Evolutionary conservation across 345 rosid genomes (phyloP).

Genomic region (Schrenkiella parvula): DNA sequence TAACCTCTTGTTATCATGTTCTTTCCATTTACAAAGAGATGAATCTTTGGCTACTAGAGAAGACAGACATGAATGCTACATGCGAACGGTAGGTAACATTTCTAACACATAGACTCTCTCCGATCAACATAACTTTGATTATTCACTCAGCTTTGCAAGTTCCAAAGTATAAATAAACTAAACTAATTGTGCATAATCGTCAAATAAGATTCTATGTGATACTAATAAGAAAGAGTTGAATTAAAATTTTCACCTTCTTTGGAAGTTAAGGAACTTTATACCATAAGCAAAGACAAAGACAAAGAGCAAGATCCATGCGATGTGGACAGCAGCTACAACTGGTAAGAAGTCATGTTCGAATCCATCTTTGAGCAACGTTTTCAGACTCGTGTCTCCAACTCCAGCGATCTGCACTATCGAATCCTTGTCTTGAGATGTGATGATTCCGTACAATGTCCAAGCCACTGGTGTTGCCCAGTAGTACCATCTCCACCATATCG

Average conservation of each 20-base stretch:
- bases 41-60: no score
- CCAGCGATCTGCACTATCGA: constrained; percentile 42
- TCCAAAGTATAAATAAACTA: no score
- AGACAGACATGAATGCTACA: no score
- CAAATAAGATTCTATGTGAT: no score
- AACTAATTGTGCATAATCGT: no score
- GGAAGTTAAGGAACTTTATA: constrained; percentile 59
- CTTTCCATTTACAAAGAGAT: no score
- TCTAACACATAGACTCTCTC: no score
- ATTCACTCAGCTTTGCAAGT: no score
- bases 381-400: constrained; percentile 19
- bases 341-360: constrained; percentile 63
- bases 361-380: constrained; percentile 40
- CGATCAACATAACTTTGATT: no score
- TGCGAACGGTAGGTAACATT: no score
- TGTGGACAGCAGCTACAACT: constrained; percentile 49
- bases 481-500: constrained; percentile 96
- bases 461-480: constrained; percentile 75
- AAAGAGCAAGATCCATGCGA: constrained; percentile 48
- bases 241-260: constrained; percentile 53
- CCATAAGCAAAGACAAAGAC: constrained; percentile 46
- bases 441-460: constrained; percentile 79
- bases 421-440: constrained; percentile 55
- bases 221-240: no score
- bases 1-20: no score